Conservation (phyloP, 2,329 filamentous ascomycete genomes). For the Beauveria brongniartii region DNA sequence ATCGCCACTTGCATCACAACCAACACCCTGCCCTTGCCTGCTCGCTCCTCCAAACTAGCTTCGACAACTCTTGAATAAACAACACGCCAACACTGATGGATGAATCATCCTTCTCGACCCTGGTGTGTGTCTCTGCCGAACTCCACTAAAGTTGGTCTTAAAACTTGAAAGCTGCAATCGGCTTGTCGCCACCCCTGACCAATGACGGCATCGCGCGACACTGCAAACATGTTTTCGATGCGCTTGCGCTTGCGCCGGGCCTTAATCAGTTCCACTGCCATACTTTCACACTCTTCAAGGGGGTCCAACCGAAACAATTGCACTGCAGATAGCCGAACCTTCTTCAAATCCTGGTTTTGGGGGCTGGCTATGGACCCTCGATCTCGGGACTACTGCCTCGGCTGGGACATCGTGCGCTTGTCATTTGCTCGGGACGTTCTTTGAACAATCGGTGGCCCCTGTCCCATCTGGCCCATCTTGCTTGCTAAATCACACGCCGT, state of each 20-base stretch:
- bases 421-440: neutral
- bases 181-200: neutral
- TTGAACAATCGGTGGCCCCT: neutral
- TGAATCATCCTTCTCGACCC: neutral
- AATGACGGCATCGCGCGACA: neutral
- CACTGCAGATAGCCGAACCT: slow-evolving; percentile 2
- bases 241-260: neutral
- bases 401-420: neutral
- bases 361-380: neutral
- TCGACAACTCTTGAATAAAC: neutral
- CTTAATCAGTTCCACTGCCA: neutral
- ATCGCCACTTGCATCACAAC: slow-evolving; percentile 8
- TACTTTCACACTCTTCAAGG: neutral
- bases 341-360: neutral
- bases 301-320: no score
- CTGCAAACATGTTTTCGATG: neutral
- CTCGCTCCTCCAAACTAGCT: no score
- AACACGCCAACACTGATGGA: neutral
- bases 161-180: neutral
- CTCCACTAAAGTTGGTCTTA: neutral
- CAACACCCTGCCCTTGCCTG: neutral
- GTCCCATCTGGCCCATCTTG: neutral
- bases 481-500: no score
- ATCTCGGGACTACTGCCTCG: neutral
- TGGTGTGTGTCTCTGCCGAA: neutral